Evolutionary conservation across 1,284 basidiomycete species (phyloP).

Genomic region (Termitomyces sp.): DNA sequence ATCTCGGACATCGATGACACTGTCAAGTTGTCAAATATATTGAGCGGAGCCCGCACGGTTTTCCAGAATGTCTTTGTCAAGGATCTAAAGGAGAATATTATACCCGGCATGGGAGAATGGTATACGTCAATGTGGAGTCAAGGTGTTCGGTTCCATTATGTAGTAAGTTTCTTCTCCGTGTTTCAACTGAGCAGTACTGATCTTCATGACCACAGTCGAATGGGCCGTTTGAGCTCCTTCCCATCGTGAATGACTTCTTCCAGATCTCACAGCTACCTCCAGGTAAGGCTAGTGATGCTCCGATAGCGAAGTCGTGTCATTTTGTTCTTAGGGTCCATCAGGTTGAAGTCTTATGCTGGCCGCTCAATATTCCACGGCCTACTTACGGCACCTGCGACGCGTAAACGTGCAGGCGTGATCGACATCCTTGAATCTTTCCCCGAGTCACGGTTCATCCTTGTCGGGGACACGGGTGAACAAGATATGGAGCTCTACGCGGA

Average conservation of each 20-base stretch:
- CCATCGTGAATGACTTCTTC: constrained; percentile 77
- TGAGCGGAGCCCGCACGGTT: constrained; percentile 66
- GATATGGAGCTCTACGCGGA: constrained; percentile 81
- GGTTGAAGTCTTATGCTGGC: constrained; percentile 77
- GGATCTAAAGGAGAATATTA: constrained; percentile 69
- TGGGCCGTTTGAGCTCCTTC: constrained; percentile 83
- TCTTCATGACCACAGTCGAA: constrained; percentile 61
- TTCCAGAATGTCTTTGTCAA: constrained; percentile 80
- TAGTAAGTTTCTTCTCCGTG: constrained; percentile 46
- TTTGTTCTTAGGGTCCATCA: constrained; percentile 47
- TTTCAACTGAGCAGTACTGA: constrained; percentile 3
- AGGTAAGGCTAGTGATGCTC: constrained; percentile 31
- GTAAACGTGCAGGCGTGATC: constrained; percentile 75
- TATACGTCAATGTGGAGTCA: constrained; percentile 65
- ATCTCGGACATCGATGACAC: constrained; percentile 97
- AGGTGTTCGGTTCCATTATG: constrained; percentile 80
- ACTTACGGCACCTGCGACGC: constrained; percentile 65
- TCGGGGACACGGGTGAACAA: constrained; percentile 87
- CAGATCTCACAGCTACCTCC: constrained; percentile 60
- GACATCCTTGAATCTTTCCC: constrained; percentile 78
- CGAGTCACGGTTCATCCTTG: constrained; percentile 70
- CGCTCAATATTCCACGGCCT: constrained; percentile 77
- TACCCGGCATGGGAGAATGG: constrained; percentile 85
- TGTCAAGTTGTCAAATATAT: constrained; percentile 75
- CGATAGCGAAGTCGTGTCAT: constrained; percentile 16